Conservation (phyloP, 495 filamentous ascomycete species). For the Clohesyomyces aquaticus region DNA sequence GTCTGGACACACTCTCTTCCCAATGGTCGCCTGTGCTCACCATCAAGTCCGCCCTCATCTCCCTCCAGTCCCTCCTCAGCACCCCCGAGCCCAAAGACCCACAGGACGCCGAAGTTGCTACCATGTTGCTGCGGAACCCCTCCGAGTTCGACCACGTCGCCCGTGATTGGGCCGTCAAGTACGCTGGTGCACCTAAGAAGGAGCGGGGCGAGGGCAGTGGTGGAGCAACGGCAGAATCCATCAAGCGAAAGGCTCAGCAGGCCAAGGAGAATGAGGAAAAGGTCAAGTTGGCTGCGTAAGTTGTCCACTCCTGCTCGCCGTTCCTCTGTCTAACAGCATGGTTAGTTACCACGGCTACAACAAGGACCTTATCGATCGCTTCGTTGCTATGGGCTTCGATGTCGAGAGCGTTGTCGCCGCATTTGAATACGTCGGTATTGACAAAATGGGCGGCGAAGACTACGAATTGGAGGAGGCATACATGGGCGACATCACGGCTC, state of each 20-base stretch:
- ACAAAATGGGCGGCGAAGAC: slow-evolving; percentile 73
- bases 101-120: slow-evolving; percentile 93
- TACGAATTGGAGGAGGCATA: slow-evolving; percentile 84
- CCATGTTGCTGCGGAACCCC: slow-evolving; percentile 80
- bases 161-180: slow-evolving; percentile 83
- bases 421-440: slow-evolving; percentile 80
- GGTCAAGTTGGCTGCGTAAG: slow-evolving; percentile 48
- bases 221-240: slow-evolving; percentile 50
- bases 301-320: background rate
- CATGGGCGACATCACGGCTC: slow-evolving; percentile 86
- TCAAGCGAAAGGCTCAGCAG: slow-evolving; percentile 49
- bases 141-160: slow-evolving; percentile 81
- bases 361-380: slow-evolving; percentile 82
- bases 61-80: slow-evolving; percentile 88
- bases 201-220: slow-evolving; percentile 56
- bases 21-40: slow-evolving; percentile 96
- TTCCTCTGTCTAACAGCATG: background rate
- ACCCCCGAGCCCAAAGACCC: slow-evolving; percentile 95
- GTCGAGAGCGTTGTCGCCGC: slow-evolving; percentile 84
- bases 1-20: slow-evolving; percentile 86
- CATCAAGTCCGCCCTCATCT: slow-evolving; percentile 92
- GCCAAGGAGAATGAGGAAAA: slow-evolving; percentile 57
- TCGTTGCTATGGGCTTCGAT: slow-evolving; percentile 91
- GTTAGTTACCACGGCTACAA: slow-evolving; percentile 87
- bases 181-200: slow-evolving; percentile 76